phyloP scores from a whole-genome alignment of 2,329 filamentous ascomycete genomes.

The Pseudogymnoascus sp. region DNA sequence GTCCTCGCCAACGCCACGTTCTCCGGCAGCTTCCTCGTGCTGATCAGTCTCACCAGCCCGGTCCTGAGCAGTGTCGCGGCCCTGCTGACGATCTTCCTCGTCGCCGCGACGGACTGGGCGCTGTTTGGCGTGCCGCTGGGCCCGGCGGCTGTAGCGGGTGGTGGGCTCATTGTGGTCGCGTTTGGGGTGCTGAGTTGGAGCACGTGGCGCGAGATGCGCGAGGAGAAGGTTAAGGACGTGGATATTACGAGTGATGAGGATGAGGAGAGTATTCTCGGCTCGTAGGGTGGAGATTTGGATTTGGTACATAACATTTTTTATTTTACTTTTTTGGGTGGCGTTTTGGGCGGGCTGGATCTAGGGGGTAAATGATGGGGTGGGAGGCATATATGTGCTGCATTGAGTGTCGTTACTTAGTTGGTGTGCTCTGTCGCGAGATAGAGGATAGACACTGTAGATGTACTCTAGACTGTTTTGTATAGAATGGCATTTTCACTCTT shows the following conservation, averaged over 20 bases:
- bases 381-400: neutral
- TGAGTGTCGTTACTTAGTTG: neutral
- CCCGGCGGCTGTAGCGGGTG: slow-evolving; percentile 69
- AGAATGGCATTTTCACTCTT: neutral
- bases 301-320: neutral
- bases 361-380: neutral
- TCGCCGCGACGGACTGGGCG: slow-evolving; percentile 84
- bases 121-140: slow-evolving; percentile 71
- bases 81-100: slow-evolving; percentile 91
- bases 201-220: slow-evolving; percentile 86
- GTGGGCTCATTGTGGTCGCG: slow-evolving; percentile 75
- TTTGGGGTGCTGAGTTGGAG: slow-evolving; percentile 85
- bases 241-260: slow-evolving; percentile 35
- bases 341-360: neutral
- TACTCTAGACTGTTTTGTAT: neutral
- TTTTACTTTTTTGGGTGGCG: neutral
- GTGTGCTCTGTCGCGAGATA: slow-evolving; percentile 1
- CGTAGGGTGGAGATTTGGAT: neutral
- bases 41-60: slow-evolving; percentile 87
- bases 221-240: slow-evolving; percentile 57
- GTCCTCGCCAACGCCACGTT: slow-evolving; percentile 86
- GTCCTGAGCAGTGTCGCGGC: slow-evolving; percentile 89
- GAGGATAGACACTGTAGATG: neutral
- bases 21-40: slow-evolving; percentile 82
- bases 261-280: neutral